These are phyloP conservation scores for Tephrocybe sp. DNA, from an alignment of 768 basidiomycete species.

Conservation along the genomic window DNA sequence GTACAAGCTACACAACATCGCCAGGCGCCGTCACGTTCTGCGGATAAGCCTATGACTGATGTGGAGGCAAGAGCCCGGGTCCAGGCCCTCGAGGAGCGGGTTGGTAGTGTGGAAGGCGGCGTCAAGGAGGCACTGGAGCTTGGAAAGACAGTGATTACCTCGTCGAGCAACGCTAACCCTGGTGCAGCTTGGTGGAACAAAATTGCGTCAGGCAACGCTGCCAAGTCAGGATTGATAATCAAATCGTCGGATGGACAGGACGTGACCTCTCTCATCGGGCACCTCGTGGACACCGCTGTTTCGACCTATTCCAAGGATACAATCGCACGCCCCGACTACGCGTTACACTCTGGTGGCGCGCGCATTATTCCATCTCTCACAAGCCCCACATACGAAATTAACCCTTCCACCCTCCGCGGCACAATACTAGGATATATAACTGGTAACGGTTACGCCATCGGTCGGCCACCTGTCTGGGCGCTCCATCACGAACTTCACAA, in stretches of 20 bases:
- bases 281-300: slow-evolving; percentile 77
- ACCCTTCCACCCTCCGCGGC: slow-evolving; percentile 45
- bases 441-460: slow-evolving; percentile 59
- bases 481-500: slow-evolving; percentile 82
- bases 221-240: slow-evolving; percentile 53
- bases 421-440: slow-evolving; percentile 56
- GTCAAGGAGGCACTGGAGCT: slow-evolving; percentile 73
- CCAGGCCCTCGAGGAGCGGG: slow-evolving; percentile 56
- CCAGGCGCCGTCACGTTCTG: slow-evolving; percentile 15
- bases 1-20: slow-evolving; percentile 28
- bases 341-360: slow-evolving; percentile 80
- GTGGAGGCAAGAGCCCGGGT: slow-evolving; percentile 57
- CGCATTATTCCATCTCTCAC: slow-evolving; percentile 81
- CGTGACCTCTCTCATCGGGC: slow-evolving; percentile 62
- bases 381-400: slow-evolving; percentile 70
- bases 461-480: slow-evolving; percentile 81
- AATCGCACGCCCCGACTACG: slow-evolving; percentile 83
- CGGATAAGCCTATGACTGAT: slow-evolving; percentile 32
- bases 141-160: slow-evolving; percentile 45
- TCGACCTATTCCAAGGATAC: slow-evolving; percentile 67
- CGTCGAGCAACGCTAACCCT: slow-evolving; percentile 27
- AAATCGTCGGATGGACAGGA: slow-evolving; percentile 75
- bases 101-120: slow-evolving; percentile 58
- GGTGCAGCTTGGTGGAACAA: slow-evolving; percentile 74
- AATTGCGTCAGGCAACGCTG: slow-evolving; percentile 40